phyloP scores from a whole-genome alignment of 345 rosid genomes.

The Salix dunnii region DNA sequence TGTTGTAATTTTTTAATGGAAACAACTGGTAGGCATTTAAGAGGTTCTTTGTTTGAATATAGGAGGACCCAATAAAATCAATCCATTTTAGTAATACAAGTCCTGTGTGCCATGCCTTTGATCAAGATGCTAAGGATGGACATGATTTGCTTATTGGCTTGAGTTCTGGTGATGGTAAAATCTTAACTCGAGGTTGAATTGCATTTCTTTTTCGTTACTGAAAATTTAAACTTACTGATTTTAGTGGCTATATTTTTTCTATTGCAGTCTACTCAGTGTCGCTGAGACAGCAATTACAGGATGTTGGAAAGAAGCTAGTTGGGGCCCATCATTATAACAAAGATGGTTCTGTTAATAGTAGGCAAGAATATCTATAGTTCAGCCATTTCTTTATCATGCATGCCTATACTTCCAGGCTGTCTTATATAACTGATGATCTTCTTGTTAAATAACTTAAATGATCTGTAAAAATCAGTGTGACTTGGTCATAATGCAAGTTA shows the following conservation, averaged over 20 bases:
- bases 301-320: constrained; percentile 89
- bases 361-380: constrained; percentile 44
- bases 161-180: constrained; percentile 92
- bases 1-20: not conserved
- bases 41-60: constrained; percentile 28
- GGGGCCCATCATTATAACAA: constrained; percentile 94
- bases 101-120: constrained; percentile 95
- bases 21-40: constrained; percentile 14
- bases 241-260: constrained; percentile 30
- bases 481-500: not conserved
- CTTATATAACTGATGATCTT: not conserved
- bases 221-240: constrained; percentile 11
- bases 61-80: constrained; percentile 99
- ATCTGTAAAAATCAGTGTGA: not conserved
- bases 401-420: constrained; percentile 10
- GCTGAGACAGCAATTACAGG: constrained; percentile 96
- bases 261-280: constrained; percentile 93
- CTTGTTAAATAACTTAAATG: not conserved
- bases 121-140: constrained; percentile 93
- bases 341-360: constrained; percentile 86
- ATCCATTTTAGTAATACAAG: constrained; percentile 90
- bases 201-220: constrained; percentile 11
- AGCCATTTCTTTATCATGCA: not conserved
- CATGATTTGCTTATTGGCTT: constrained; percentile 95
- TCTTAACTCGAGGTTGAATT: constrained; percentile 15